Conservation (phyloP, 306 rosid species). For the Sicyos edulis region DNA sequence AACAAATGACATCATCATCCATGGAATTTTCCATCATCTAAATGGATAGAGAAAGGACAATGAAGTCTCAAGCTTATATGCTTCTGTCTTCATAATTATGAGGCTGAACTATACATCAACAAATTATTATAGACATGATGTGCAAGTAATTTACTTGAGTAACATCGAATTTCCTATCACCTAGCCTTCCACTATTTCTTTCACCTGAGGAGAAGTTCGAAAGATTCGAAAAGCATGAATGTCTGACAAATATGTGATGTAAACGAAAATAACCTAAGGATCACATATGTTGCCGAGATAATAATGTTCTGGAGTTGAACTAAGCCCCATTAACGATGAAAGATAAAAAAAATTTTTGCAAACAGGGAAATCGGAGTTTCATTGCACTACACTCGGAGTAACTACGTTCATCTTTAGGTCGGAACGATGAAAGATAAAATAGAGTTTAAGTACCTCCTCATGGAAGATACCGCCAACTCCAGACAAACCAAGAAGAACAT, state of each 20-base stretch:
- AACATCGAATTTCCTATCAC: neutral
- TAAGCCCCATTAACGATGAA: neutral
- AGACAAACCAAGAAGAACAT: conserved; percentile 93
- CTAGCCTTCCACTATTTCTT: neutral
- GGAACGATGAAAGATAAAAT: conserved; percentile 8
- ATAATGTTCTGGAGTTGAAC: neutral
- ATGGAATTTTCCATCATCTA: neutral
- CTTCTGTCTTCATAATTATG: neutral
- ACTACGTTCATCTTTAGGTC: too few relatives aligned
- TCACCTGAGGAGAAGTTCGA: neutral
- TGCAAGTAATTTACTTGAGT: neutral
- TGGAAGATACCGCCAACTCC: conserved; percentile 95
- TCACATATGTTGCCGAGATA: neutral
- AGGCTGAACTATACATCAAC: neutral
- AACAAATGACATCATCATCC: neutral
- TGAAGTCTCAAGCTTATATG: neutral
- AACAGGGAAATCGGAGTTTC: too few relatives aligned
- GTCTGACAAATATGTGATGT: too few relatives aligned
- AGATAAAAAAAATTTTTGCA: too few relatives aligned
- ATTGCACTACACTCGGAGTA: too few relatives aligned
- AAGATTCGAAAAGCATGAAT: too few relatives aligned
- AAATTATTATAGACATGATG: neutral
- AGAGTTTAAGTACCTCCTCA: conserved; percentile 59
- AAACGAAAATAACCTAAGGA: neutral
- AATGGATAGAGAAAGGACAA: conserved; percentile 3